Base-by-base conservation (phyloP, 2,329 filamentous ascomycete genomes). In the Canariomyces notabilis region DNA sequence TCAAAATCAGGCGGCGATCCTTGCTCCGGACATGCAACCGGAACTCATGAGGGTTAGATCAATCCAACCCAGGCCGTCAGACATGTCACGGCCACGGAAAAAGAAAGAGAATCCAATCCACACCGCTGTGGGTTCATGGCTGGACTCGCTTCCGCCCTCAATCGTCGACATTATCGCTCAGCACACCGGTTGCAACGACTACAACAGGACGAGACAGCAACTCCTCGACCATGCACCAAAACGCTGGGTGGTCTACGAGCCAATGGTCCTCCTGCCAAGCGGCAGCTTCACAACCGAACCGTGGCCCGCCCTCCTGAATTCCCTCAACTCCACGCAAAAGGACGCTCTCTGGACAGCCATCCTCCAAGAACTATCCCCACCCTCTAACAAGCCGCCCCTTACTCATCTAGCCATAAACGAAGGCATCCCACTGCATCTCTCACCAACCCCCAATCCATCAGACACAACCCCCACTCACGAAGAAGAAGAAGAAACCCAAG, bases 351-450 rank as follows among this genome's bases (percentile, higher is more conserved):
- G 77, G 76, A 48, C 36, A 0, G 52, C 57, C 4, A 71, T 82
- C n/a, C 60, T 83, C 4, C 45, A 59, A 0, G 62, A 65, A 11
- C 66, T 83, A 6, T 71, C 70, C 0, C 63, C 52, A 22, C 62
- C 65, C n/a, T 49, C 63, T 6, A 67, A n/a, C n/a, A n/a, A 67
- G 15, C 61, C 64, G 1, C 51, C 42, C 0, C 58, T 81, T 35
- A 82, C 79, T 0, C 76, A 81, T 44, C 66, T 83, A 1, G 80
- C 80, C 7, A 64, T 79, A 35, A 83, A 82, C 56, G 75, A 79
- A 50, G 77, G 78, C 0, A 84, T 84, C 39, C 80, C 80, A 0
- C 62, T 74, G 2, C 67, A 67, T 6, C 59, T 61, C 4, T 41
- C 18, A 7, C 22, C 11, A 11, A 31, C 3, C n/a, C 12, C 4